Conservation (phyloP, 345 rosid genomes). For the Aethionema arabicum region DNA sequence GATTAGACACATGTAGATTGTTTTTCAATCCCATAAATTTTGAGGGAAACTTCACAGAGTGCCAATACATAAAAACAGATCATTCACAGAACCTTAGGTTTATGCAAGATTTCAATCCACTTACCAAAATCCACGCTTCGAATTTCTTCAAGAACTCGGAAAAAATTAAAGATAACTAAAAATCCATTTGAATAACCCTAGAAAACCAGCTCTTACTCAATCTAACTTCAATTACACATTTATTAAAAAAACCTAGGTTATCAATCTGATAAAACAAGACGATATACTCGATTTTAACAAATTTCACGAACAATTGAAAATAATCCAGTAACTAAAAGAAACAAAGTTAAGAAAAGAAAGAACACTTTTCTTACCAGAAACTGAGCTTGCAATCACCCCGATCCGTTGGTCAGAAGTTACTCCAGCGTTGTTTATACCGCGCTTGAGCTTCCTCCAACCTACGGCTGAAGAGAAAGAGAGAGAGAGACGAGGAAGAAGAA, state of each 20-base stretch:
- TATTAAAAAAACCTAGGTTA: neutral
- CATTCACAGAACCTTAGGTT: neutral
- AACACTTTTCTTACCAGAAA: slow-evolving; percentile 28
- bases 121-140: neutral
- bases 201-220: slow-evolving; percentile 1
- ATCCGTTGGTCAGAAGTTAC: slow-evolving; percentile 31
- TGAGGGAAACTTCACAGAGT: neutral
- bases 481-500: neutral
- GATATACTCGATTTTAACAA: slow-evolving; percentile 1
- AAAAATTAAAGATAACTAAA: neutral
- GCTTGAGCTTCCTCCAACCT: slow-evolving; percentile 29
- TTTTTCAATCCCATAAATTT: neutral
- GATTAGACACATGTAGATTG: neutral
- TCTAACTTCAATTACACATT: neutral
- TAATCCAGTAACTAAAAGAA: slow-evolving; percentile 3
- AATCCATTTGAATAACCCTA: slow-evolving; percentile 3
- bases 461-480: neutral
- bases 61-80: neutral
- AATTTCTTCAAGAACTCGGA: neutral
- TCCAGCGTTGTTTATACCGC: slow-evolving; percentile 16
- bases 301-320: slow-evolving; percentile 1
- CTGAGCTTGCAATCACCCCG: slow-evolving; percentile 18
- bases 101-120: neutral
- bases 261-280: neutral
- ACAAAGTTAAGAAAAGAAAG: neutral